Percentiles rank a stretch among this genome's conserved stretches.
These are phyloP conservation scores for Aurantiochytrium sp. DNA, from an alignment of 108 stramenopile species.

Conservation along the genomic window DNA sequence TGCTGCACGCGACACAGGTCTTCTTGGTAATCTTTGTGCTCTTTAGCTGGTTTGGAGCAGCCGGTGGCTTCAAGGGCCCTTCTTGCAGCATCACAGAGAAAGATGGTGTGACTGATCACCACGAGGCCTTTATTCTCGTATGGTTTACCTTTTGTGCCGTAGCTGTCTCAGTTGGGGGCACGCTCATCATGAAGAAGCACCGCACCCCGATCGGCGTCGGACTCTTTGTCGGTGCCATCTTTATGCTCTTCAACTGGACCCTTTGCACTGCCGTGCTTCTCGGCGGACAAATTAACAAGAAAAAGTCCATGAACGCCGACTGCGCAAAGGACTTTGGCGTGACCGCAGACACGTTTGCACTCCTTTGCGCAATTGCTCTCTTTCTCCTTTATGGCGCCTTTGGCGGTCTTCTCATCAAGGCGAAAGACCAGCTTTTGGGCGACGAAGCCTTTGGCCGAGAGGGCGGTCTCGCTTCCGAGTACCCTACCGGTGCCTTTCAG, in stretches of 20 bases:
- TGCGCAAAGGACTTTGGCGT: not conserved
- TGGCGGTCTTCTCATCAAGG: not conserved
- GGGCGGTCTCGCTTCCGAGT: not conserved
- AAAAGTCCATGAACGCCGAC: not conserved
- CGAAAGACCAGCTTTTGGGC: not conserved
- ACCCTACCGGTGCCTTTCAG: not conserved
- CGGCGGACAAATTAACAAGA: conserved; percentile 1
- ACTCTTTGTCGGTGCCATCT: not conserved
- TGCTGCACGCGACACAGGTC: not conserved
- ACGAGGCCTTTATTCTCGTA: conserved; percentile 11
- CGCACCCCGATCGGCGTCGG: conserved; percentile 2
- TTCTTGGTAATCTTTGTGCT: not conserved
- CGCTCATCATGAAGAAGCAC: conserved; percentile 18
- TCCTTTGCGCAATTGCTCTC: not conserved
- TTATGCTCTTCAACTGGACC: not conserved
- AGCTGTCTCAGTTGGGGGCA: not conserved
- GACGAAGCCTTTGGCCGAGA: not conserved
- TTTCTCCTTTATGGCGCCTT: not conserved
- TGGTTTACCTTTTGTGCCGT: not conserved
- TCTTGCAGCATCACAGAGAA: not conserved
- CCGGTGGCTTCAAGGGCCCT: not conserved
- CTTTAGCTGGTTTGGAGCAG: not conserved
- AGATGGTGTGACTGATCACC: not conserved
- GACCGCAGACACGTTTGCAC: not conserved
- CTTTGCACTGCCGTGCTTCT: not conserved